Conservation (phyloP, 495 filamentous ascomycete species). For the Talaromyces borbonicus region DNA sequence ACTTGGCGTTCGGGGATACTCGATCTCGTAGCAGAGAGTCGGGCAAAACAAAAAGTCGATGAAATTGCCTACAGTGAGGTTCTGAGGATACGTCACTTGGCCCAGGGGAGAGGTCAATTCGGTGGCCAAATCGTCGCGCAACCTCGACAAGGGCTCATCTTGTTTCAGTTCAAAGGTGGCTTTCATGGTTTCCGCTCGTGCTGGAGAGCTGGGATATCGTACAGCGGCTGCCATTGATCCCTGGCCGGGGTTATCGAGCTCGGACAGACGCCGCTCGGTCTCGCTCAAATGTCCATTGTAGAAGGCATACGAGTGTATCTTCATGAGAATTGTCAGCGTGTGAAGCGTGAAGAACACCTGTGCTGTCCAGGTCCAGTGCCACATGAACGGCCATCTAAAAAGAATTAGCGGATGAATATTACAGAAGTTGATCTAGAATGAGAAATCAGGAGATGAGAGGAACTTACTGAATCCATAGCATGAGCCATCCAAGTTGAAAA, state of each 20-base stretch:
- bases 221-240: slow-evolving; percentile 60
- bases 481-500: slow-evolving; percentile 70
- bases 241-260: slow-evolving; percentile 68
- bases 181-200: slow-evolving; percentile 25
- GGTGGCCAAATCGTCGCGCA: slow-evolving; percentile 80
- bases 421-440: slow-evolving; percentile 13
- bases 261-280: slow-evolving; percentile 65
- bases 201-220: slow-evolving; percentile 59
- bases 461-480: slow-evolving; percentile 67
- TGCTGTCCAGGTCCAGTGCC: slow-evolving; percentile 89
- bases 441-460: background rate
- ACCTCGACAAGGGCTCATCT: slow-evolving; percentile 44
- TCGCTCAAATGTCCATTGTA: slow-evolving; percentile 94
- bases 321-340: slow-evolving; percentile 87
- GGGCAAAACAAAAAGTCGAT: slow-evolving; percentile 84
- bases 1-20: slow-evolving; percentile 73
- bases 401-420: no score
- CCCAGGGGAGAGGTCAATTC: slow-evolving; percentile 87
- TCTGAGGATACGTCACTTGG: slow-evolving; percentile 80
- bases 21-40: slow-evolving; percentile 94
- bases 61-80: slow-evolving; percentile 75
- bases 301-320: slow-evolving; percentile 96
- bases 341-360: slow-evolving; percentile 94
- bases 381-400: slow-evolving; percentile 73
- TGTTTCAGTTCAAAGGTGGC: slow-evolving; percentile 19